Conservation (phyloP, 2,329 filamentous ascomycete species). For the Fusarium agapanthi region DNA sequence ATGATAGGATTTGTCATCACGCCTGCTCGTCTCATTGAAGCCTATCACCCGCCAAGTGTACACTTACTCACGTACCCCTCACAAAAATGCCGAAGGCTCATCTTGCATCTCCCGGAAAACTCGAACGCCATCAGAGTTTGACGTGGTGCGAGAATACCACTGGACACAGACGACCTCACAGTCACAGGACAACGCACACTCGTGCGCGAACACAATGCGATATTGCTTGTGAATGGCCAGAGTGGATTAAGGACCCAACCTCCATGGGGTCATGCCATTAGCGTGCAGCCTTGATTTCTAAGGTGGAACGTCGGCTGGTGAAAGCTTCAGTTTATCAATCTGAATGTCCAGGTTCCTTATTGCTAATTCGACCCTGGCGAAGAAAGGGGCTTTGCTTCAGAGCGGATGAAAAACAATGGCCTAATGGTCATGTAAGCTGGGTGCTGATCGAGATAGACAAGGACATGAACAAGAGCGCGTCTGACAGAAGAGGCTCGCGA, state of each 20-base stretch:
- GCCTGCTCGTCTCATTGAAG: slow-evolving; percentile 2
- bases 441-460: slow-evolving; percentile 2
- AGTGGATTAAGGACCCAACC: slow-evolving; percentile 28
- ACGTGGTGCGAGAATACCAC: neutral
- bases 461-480: slow-evolving; percentile 15
- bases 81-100: slow-evolving; percentile 14
- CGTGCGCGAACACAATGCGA: slow-evolving; percentile 21
- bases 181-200: slow-evolving; percentile 3
- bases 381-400: slow-evolving; percentile 10
- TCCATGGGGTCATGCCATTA: slow-evolving; percentile 24
- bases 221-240: slow-evolving; percentile 25
- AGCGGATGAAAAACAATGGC: neutral
- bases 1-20: neutral
- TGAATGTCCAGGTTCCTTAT: slow-evolving; percentile 13
- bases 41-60: slow-evolving; percentile 4
- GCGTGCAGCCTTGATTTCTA: slow-evolving; percentile 27
- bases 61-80: neutral
- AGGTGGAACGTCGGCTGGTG: slow-evolving; percentile 13
- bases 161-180: neutral
- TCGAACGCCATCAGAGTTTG: slow-evolving; percentile 12
- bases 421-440: neutral
- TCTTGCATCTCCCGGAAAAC: slow-evolving; percentile 19
- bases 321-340: slow-evolving; percentile 11
- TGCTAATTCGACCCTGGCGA: slow-evolving; percentile 7
- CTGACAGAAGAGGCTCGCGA: slow-evolving; percentile 24